Base-by-base conservation (phyloP, 2,329 filamentous ascomycete genomes). In the Fusarium redolens region DNA sequence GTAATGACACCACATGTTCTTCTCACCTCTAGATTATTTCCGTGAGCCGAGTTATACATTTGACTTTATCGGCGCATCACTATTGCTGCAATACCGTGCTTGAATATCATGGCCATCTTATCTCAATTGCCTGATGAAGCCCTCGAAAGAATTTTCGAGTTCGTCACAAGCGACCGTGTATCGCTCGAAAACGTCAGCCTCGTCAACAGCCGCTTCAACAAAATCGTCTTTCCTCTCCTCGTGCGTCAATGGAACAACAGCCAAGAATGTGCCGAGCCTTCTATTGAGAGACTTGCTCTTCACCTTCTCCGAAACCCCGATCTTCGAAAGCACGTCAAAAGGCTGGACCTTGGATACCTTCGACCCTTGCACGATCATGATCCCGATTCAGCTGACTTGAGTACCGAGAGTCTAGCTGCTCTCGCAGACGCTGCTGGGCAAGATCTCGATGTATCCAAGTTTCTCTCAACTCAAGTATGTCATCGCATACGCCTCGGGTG, bases 161-260 rank as follows among this genome's bases (percentile, higher is more conserved):
- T 37, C 3, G n/a, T 37, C 4, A n/a, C 35, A 31, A 6, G 1
- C 2, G 5, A 30, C 3, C 13, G 18, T 0, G 0, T 2, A 0
- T 65, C 47, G 0, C 22, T 65, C 4, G 18, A 22, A 17, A 65
- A 15, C 3, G 7, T 48, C 4, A 44, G 60, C 7, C 48, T 56
- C 14, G 7, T 37, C 4, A 48, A 18, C 17, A 33, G 41, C 5
- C 4, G 12, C 11, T 41, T 65, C 12, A 65, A 41, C 13, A 35
- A 25, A 31, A 41, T 65, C 1, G 15, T 17, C 20, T 64, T 30
- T 25, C 48, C 48, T 37, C 38, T 55, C 3, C 17, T 64, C 5
- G 41, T 65, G 3, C 20, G 35, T 18, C 35, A 25, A 56, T 65
- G 62, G 62, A 20, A 12, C 3, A 31, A 48, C 14, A 56, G 60